These are phyloP conservation scores for Coemansia sp. DNA, from an alignment of 192 early-diverging fungal species.

Conservation along the genomic window DNA sequence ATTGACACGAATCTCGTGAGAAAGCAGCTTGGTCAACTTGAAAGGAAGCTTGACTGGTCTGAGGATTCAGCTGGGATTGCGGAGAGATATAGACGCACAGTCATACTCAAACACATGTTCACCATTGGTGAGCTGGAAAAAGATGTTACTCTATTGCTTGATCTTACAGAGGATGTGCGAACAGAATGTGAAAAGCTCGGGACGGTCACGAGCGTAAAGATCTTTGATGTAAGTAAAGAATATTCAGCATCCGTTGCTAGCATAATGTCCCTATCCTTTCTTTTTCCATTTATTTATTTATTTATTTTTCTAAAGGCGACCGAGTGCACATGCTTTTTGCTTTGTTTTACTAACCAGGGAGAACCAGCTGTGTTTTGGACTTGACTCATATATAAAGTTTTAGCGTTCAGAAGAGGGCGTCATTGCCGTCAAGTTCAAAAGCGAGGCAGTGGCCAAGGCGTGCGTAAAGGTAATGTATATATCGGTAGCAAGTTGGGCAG, in stretches of 20 bases:
- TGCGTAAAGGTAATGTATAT: conserved; percentile 74
- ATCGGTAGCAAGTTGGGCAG: not conserved
- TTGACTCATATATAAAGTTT: not conserved
- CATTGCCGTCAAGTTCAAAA: conserved; percentile 86
- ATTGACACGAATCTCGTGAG: conserved; percentile 62
- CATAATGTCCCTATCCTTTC: not conserved
- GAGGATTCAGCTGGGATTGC: conserved; percentile 72
- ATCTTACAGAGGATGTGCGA: conserved; percentile 92
- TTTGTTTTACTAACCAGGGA: not conserved
- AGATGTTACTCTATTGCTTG: conserved; percentile 83
- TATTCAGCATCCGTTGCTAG: conserved; percentile 6
- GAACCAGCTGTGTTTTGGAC: too few species aligned
- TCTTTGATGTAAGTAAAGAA: conserved; percentile 80
- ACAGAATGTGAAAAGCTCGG: conserved; percentile 92
- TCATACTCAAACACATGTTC: conserved; percentile 96
- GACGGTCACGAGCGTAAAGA: conserved; percentile 88
- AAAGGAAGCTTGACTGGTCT: conserved; percentile 92
- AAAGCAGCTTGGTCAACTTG: conserved; percentile 69
- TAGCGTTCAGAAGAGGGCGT: conserved; percentile 80
- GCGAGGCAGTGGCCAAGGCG: conserved; percentile 69
- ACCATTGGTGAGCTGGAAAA: conserved; percentile 83
- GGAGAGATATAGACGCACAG: conserved; percentile 76
- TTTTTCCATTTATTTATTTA: too few species aligned
- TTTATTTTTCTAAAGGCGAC: not conserved
- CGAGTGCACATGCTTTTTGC: not conserved